These are phyloP conservation scores for Nakazawaea molendinolei DNA, from an alignment of 805 yeast species.

Conservation along the genomic window DNA sequence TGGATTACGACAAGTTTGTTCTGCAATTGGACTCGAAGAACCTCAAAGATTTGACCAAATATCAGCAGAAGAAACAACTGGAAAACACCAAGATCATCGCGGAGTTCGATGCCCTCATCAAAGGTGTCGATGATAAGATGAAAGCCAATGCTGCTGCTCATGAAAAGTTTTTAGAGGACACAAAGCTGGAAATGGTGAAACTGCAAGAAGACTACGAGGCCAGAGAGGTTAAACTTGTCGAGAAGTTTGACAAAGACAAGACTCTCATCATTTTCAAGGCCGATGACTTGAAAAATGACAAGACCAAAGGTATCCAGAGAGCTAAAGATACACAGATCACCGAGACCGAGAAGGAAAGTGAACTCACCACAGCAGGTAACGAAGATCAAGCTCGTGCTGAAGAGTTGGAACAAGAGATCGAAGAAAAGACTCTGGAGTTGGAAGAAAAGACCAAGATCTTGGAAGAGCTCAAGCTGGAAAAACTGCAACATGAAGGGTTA, in stretches of 20 bases:
- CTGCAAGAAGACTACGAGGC: slow-evolving; percentile 36
- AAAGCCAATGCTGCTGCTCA: slow-evolving; percentile 25
- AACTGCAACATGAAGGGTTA: slow-evolving; percentile 29
- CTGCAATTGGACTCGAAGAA: slow-evolving; percentile 18
- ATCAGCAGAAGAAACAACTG: slow-evolving; percentile 30
- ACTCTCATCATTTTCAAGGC: slow-evolving; percentile 35
- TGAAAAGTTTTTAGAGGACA: slow-evolving; percentile 32
- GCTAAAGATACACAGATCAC: slow-evolving; percentile 23
- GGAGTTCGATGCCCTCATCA: slow-evolving; percentile 19
- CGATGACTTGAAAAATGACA: slow-evolving; percentile 33
- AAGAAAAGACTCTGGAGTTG: slow-evolving; percentile 34
- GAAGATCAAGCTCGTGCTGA: slow-evolving; percentile 32
- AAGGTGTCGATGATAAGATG: slow-evolving; percentile 19
- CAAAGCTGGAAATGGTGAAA: slow-evolving; percentile 36
- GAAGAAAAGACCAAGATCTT: slow-evolving; percentile 16
- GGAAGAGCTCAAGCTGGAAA: slow-evolving; percentile 36
- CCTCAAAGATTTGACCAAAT: slow-evolving; percentile 30
- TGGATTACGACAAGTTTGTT: slow-evolving; percentile 15
- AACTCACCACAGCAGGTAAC: slow-evolving; percentile 34
- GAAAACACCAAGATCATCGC: slow-evolving; percentile 29
- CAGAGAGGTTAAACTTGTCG: slow-evolving; percentile 42
- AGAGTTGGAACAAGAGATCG: slow-evolving; percentile 26
- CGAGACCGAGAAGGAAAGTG: slow-evolving; percentile 24
- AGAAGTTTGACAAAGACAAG: slow-evolving; percentile 37
- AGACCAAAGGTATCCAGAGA: slow-evolving; percentile 20